Evolutionary conservation across 805 yeast species (phyloP).

Genomic region (Sugiyamaella marilandica): DNA sequence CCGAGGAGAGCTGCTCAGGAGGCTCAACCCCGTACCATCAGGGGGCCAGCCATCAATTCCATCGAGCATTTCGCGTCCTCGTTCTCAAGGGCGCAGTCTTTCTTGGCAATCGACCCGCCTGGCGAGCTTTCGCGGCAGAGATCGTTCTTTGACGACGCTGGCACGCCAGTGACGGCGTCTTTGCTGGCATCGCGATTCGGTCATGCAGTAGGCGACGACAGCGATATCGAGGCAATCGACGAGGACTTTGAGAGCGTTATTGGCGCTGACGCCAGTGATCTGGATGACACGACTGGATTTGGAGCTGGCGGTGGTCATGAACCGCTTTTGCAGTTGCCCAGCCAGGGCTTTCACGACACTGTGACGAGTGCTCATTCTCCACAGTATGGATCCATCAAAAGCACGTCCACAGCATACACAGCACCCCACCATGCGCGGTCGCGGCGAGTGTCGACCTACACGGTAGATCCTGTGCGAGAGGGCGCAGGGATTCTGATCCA

Average conservation of each 20-base stretch:
- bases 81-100: slow-evolving; percentile 71
- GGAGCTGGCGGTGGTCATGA: background rate
- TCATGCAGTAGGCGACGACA: slow-evolving; percentile 9
- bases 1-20: background rate
- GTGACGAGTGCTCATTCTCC: background rate
- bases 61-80: slow-evolving; percentile 77
- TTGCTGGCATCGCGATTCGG: background rate
- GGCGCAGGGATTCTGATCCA: slow-evolving; percentile 17
- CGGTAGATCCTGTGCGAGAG: slow-evolving; percentile 10
- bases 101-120: slow-evolving; percentile 51
- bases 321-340: background rate
- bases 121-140: slow-evolving; percentile 36
- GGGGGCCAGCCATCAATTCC: slow-evolving; percentile 42
- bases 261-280: slow-evolving; percentile 7
- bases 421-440: slow-evolving; percentile 2
- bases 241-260: slow-evolving; percentile 8
- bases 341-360: background rate
- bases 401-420: background rate
- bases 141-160: slow-evolving; percentile 54
- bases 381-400: slow-evolving; percentile 8
- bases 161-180: slow-evolving; percentile 5
- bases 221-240: slow-evolving; percentile 10
- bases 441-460: slow-evolving; percentile 12
- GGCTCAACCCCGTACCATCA: background rate
- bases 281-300: background rate